phyloP scores from a whole-genome alignment of 495 filamentous ascomycete species.

The Talaromyces adpressus region DNA sequence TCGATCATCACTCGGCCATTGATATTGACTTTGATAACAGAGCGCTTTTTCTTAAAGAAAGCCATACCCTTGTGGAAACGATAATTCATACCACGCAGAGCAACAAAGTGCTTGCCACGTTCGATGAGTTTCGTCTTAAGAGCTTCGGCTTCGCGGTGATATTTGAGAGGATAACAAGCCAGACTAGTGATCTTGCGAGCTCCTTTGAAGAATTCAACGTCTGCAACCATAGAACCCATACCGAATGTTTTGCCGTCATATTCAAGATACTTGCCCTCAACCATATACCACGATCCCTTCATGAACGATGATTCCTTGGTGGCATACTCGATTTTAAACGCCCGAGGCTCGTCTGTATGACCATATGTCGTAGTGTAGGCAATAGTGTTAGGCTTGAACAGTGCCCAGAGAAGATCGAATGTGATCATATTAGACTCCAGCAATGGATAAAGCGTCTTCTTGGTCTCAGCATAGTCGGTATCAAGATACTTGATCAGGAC shows the following conservation, averaged over 20 bases:
- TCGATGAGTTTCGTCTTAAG: slow-evolving; percentile 65
- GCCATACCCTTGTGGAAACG: slow-evolving; percentile 74
- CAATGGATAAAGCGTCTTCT: slow-evolving; percentile 77
- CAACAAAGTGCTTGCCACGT: slow-evolving; percentile 79
- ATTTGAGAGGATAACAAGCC: slow-evolving; percentile 71
- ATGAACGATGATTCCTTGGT: slow-evolving; percentile 65
- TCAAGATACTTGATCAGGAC: slow-evolving; percentile 76
- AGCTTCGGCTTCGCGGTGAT: slow-evolving; percentile 67
- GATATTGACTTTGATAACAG: slow-evolving; percentile 78
- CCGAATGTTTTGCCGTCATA: slow-evolving; percentile 75
- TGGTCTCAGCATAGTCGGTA: slow-evolving; percentile 69
- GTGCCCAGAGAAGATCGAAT: slow-evolving; percentile 83
- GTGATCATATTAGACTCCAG: slow-evolving; percentile 81
- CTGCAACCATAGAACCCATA: slow-evolving; percentile 60
- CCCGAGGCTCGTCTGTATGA: slow-evolving; percentile 70
- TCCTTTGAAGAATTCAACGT: slow-evolving; percentile 76
- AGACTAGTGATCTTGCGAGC: slow-evolving; percentile 76
- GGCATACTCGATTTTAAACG: slow-evolving; percentile 83
- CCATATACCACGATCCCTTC: slow-evolving; percentile 70
- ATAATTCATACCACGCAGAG: slow-evolving; percentile 77
- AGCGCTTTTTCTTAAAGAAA: slow-evolving; percentile 75
- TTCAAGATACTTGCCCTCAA: slow-evolving; percentile 80
- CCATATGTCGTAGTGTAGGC: slow-evolving; percentile 78
- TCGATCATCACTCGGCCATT: slow-evolving; percentile 92
- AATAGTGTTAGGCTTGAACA: slow-evolving; percentile 87